Base-by-base conservation (phyloP, 306 rosid species). In the Styphnolobium japonicum region DNA sequence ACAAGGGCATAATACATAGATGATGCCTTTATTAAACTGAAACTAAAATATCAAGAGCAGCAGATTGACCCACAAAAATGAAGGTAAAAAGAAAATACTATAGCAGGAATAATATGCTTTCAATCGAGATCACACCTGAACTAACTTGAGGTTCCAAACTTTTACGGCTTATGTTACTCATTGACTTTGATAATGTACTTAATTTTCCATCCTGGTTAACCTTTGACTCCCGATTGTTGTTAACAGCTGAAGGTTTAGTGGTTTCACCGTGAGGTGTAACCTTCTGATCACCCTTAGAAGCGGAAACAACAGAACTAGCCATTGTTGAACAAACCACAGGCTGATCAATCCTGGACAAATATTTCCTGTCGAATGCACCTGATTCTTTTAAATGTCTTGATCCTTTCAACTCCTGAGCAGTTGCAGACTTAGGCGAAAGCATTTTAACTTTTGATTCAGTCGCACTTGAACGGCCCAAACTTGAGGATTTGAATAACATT, bases 381-480 rank as follows among this genome's bases (percentile, higher is more conserved):
- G 91, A 67, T 56, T 95, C 98, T 85, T 89, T 95, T 71, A 64
- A 71, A 70, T 56, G 92, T 80, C 89, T 90, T 60, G 81, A 43
- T 74, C 90, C 93, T 87, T 91, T 95, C 29, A 78, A 33, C 60
- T 95, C 99, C 71, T 84, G 86, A 64, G 73, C 65, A 72, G 78
- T 75, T 71, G 71, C 45, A 82, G 86, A 57, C 66, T 86, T 93
- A 2, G 93, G 76, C 0, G 89, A 75, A 43, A 90, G 80, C 92
- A 86, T 89, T 90, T 90, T 95, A 78, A 91, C 94, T 89, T 93
- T 95, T 66, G 96, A 80, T 68, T 90, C 98, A 34, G 89, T 15
- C 27, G 82, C 76, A 85, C 78, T 85, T 11, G 82, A 58, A 71
- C 92, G 88, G 19, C 95, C 86, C 69, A 81, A 73, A 82, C 79